Percentiles rank a stretch among this genome's conserved stretches.
Conservation (phyloP, 139 green algal species). For the Chlorella sp. region DNA sequence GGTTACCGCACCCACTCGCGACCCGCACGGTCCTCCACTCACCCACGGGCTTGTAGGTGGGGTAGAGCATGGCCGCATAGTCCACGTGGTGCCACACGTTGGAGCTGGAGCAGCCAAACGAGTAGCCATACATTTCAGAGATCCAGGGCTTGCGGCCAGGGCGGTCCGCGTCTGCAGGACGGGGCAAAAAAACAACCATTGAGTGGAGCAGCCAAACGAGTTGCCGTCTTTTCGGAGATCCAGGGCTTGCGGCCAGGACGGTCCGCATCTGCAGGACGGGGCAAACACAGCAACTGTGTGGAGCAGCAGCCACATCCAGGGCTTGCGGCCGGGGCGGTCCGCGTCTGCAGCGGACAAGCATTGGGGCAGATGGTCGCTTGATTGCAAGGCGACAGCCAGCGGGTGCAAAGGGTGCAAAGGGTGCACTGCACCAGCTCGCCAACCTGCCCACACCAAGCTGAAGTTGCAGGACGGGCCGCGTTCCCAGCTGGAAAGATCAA, state of each 20-base stretch:
- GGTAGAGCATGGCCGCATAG: conserved; percentile 73
- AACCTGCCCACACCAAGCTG: too few species aligned
- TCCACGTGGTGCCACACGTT: conserved; percentile 80
- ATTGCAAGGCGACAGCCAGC: too few species aligned
- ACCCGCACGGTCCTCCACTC: too few species aligned
- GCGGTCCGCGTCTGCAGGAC: neutral
- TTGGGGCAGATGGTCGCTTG: too few species aligned
- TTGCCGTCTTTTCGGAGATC: conserved; percentile 80
- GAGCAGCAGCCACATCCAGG: conserved; percentile 75
- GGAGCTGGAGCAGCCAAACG: conserved; percentile 69
- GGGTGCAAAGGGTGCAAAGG: too few species aligned
- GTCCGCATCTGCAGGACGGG: neutral
- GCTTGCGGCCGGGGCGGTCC: conserved; percentile 51
- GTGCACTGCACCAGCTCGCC: too few species aligned
- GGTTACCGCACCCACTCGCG: too few species aligned
- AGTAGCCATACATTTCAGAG: conserved; percentile 85
- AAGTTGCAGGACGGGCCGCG: too few species aligned
- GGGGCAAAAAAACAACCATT: too few species aligned
- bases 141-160: conserved; percentile 80
- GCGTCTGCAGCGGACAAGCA: conserved; percentile 4
- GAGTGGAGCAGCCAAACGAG: too few species aligned
- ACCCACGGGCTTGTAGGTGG: conserved; percentile 52
- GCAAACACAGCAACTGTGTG: too few species aligned
- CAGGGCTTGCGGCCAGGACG: conserved; percentile 68
- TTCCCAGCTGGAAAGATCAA: too few species aligned